Evolutionary conservation across 2,329 filamentous ascomycete genomes (phyloP), one percentile per base, ranked within the genome.

Genomic region (Trichoderma brevicompactum): DNA sequence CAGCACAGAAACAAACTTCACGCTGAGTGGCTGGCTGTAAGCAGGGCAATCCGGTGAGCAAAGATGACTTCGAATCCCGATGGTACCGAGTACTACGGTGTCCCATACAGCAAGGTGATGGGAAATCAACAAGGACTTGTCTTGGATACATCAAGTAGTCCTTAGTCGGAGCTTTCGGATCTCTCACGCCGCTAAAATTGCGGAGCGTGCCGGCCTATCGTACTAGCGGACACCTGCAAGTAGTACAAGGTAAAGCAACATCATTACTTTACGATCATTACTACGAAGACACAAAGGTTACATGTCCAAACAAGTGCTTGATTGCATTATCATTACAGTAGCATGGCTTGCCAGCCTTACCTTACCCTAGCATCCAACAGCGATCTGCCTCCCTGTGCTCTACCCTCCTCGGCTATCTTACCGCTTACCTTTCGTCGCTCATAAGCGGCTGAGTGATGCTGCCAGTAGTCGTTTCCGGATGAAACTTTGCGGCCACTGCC

Each of bases 341-440:
- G 9, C 7, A n/a, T 38, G 38, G n/a, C 48, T 4, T 43, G 7
- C n/a, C 58, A 32, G 19, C 15, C 34, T 15, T 49, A 41, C n/a
- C 46, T 49, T n/a, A 32, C 23, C 19, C 38, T 49, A 5, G 36
- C 28, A 19, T 36, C 48, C 13, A 52, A n/a, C 46, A 62, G 32
- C 9, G 48, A 19, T 32, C 38, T 19, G n/a, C 23, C 48, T 61
- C 56, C 19, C 36, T 54, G 77, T 17, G 36, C 86, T 53, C 84
- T 79, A 2, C 90, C 90, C 74, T 94, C 91, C 74, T 93, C 90
- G 0, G 84, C 89, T 64, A 88, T 77, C 79, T 90, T 92, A 1
- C 90, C 91, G 73, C 89, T 92, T 2, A 92, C 89, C 67, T 89
- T 87, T 52, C 89, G 79, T 53, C 84, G 79, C 17, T 77, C 79